Conservation (phyloP, 768 basidiomycete species). For the Lentinula lateritia region DNA sequence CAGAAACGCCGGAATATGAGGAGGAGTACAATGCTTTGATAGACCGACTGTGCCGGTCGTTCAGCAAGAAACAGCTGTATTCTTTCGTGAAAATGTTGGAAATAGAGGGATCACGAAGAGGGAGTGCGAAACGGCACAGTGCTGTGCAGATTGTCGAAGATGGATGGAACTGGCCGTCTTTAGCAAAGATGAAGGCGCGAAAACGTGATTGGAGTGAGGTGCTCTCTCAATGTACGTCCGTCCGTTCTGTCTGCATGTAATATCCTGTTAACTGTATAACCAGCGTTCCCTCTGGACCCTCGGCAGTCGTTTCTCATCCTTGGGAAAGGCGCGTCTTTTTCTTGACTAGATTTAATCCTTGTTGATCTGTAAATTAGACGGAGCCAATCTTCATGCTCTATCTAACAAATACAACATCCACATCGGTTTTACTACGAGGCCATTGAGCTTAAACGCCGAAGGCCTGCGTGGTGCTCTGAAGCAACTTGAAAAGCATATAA, state of each 20-base stretch:
- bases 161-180: conserved; percentile 65
- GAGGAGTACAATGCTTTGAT: conserved; percentile 47
- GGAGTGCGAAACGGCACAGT: conserved; percentile 29
- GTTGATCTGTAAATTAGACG: conserved; percentile 41
- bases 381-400: conserved; percentile 51
- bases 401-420: conserved; percentile 59
- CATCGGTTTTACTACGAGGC: conserved; percentile 49
- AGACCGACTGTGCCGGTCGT: conserved; percentile 52
- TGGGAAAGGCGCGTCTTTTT: conserved; percentile 51
- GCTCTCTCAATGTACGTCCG: conserved; percentile 36
- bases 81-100: conserved; percentile 30
- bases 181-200: conserved; percentile 45
- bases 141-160: conserved; percentile 55
- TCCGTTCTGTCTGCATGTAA: conserved; percentile 6
- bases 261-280: neutral
- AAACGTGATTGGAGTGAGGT: conserved; percentile 46
- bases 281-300: conserved; percentile 54
- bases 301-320: conserved; percentile 65
- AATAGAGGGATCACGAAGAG: conserved; percentile 38
- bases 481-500: conserved; percentile 40
- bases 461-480: conserved; percentile 51
- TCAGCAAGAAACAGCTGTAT: conserved; percentile 57
- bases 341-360: neutral
- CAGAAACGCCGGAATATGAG: conserved; percentile 43
- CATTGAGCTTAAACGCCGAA: conserved; percentile 54